Evolutionary conservation across 225 moss, liverwort and hornwort species (phyloP).

Genomic region (Neckera pumila): DNA sequence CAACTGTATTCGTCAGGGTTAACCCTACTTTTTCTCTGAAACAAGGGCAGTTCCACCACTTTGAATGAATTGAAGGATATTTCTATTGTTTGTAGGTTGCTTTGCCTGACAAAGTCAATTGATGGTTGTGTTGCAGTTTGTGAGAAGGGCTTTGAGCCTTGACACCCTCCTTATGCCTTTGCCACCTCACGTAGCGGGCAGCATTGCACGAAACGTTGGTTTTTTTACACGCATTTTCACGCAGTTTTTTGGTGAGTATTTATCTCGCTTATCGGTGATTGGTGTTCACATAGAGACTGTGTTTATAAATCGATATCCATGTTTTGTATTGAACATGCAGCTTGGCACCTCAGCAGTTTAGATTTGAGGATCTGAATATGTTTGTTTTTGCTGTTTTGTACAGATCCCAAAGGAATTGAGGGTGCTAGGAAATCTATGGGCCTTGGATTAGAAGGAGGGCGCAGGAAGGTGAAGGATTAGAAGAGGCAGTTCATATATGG

Average conservation of each 20-base stretch:
- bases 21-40: neutral
- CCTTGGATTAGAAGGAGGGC: conserved; percentile 82
- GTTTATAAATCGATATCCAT: neutral
- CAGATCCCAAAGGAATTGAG: conserved; percentile 92
- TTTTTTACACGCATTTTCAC: conserved; percentile 97
- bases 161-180: conserved; percentile 87
- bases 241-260: conserved; percentile 78
- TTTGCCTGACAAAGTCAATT: neutral
- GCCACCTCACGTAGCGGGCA: conserved; percentile 75
- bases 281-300: neutral
- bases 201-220: conserved; percentile 73
- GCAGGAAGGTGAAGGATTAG: conserved; percentile 55
- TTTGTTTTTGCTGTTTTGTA: neutral
- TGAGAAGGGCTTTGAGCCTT: conserved; percentile 78
- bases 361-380: neutral
- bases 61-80: neutral
- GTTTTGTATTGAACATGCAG: neutral
- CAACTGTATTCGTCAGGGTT: neutral
- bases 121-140: conserved; percentile 44
- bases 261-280: neutral
- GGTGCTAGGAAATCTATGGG: conserved; percentile 83
- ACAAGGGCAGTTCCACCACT: neutral
- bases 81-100: neutral
- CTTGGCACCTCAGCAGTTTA: neutral
- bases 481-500: neutral